These are phyloP conservation scores for Sclerotinia sclerotiorum DNA, from an alignment of 2,329 filamentous ascomycete species.

Conservation along the genomic window DNA sequence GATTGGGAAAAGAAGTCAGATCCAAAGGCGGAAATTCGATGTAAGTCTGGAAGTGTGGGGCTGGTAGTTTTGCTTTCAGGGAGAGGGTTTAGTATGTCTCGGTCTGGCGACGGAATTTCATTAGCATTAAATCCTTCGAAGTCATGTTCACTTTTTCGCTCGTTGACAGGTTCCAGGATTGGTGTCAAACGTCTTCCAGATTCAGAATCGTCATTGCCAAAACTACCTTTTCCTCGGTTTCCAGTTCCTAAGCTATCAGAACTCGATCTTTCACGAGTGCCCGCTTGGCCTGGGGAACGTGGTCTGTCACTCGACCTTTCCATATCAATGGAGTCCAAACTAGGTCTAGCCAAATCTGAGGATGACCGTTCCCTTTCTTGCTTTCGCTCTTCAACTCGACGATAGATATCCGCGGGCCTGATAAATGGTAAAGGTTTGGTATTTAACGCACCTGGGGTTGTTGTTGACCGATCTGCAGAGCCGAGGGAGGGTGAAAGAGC, in stretches of 20 bases:
- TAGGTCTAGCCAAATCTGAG: constrained; percentile 57
- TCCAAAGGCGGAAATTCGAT: constrained; percentile 60
- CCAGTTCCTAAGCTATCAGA: constrained; percentile 32
- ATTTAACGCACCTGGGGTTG: constrained; percentile 45
- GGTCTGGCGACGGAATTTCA: constrained; percentile 24
- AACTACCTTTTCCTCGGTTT: constrained; percentile 28
- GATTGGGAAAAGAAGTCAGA: constrained; percentile 53
- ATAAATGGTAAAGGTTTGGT: constrained; percentile 62
- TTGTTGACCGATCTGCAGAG: constrained; percentile 38
- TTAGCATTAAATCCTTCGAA: constrained; percentile 46
- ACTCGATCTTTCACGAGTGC: constrained; percentile 31
- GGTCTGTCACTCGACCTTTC: constrained; percentile 35
- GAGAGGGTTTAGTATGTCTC: constrained; percentile 21
- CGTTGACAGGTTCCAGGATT: constrained; percentile 53
- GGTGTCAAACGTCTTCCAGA: constrained; percentile 43
- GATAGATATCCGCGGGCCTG: constrained; percentile 76
- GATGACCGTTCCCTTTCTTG: constrained; percentile 60
- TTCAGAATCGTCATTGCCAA: constrained; percentile 38
- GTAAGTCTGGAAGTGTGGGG: constrained; percentile 57
- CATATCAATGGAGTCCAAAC: constrained; percentile 51
- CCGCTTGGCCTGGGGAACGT: constrained; percentile 32
- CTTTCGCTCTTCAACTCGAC: constrained; percentile 65
- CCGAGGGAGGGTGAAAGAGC: constrained; percentile 43
- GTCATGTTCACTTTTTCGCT: constrained; percentile 60
- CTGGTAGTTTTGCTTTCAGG: constrained; percentile 47